Evolutionary conservation across 2,329 filamentous ascomycete genomes (phyloP).

Genomic region (Aulographum hederae): DNA sequence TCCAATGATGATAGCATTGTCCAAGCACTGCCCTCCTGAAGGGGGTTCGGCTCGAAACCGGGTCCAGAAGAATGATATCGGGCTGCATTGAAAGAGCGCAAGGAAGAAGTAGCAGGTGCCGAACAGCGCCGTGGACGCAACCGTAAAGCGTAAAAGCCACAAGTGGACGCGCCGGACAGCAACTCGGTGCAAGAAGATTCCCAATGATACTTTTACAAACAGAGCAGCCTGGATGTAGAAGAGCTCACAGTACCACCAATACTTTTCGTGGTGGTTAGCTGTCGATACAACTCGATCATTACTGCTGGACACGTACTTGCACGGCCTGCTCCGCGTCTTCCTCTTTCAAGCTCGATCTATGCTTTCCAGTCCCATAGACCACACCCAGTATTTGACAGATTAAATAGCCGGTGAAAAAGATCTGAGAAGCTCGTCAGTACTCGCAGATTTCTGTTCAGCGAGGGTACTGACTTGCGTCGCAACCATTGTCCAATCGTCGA

Average conservation of each 20-base stretch:
- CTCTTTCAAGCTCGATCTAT: not conserved
- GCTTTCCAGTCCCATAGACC: not conserved
- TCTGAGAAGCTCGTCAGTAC: no score
- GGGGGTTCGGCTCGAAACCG: not conserved
- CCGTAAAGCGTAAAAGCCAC: not conserved
- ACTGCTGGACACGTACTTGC: no score
- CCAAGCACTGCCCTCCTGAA: not conserved
- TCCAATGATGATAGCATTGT: not conserved
- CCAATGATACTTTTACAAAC: conserved; percentile 2
- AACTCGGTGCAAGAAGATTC: conserved; percentile 2
- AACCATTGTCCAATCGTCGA: conserved; percentile 4
- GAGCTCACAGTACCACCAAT: conserved; percentile 4
- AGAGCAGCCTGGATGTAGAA: conserved; percentile 4
- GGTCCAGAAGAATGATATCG: conserved; percentile 3
- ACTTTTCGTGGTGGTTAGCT: no score
- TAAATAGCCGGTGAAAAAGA: no score
- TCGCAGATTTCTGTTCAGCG: no score
- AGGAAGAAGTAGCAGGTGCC: conserved; percentile 3
- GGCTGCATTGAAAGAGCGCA: conserved; percentile 3
- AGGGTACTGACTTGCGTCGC: conserved; percentile 1
- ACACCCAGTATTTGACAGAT: not conserved
- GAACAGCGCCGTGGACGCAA: conserved; percentile 2
- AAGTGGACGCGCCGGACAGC: conserved; percentile 1
- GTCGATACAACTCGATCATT: no score
- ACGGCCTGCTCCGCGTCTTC: not conserved